These are phyloP conservation scores for Mycosphaerella sp. DNA, from an alignment of 2,329 filamentous ascomycete species.

Conservation along the genomic window DNA sequence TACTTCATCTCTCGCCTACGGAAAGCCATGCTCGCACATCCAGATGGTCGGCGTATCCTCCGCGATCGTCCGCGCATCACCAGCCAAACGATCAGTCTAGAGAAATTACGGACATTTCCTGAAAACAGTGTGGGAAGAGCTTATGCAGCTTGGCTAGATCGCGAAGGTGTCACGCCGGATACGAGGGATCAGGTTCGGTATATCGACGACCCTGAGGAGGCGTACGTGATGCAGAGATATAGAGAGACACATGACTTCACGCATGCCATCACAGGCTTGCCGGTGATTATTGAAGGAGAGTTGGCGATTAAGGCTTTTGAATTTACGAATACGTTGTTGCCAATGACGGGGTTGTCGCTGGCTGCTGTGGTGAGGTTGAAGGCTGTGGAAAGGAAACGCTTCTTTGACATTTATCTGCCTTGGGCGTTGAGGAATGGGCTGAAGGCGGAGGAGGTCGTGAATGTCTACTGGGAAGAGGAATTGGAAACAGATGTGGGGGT, in stretches of 20 bases:
- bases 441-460: conserved; percentile 72
- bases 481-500: conserved; percentile 75
- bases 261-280: conserved; percentile 86
- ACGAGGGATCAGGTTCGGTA: conserved; percentile 77
- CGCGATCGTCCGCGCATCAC: conserved; percentile 84
- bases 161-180: conserved; percentile 88
- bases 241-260: conserved; percentile 98
- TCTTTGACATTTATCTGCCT: conserved; percentile 70
- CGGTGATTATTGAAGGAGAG: conserved; percentile 90
- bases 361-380: conserved; percentile 63
- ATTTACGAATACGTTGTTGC: conserved; percentile 86
- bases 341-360: conserved; percentile 87
- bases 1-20: conserved; percentile 92
- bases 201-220: conserved; percentile 91
- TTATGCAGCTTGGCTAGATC: conserved; percentile 87
- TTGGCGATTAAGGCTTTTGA: conserved; percentile 97
- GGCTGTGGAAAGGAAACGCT: conserved; percentile 56
- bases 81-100: conserved; percentile 61
- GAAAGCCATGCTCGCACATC: conserved; percentile 76
- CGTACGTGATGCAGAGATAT: conserved; percentile 98
- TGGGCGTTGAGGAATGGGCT: conserved; percentile 87
- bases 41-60: conserved; percentile 84
- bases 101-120: conserved; percentile 65
- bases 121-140: conserved; percentile 68
- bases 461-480: conserved; percentile 97